A percentile compares a stretch with the other conserved stretches of the same genome.
phyloP scores from a whole-genome alignment of 164 flowering plant species.

The Protea cynaroides region DNA sequence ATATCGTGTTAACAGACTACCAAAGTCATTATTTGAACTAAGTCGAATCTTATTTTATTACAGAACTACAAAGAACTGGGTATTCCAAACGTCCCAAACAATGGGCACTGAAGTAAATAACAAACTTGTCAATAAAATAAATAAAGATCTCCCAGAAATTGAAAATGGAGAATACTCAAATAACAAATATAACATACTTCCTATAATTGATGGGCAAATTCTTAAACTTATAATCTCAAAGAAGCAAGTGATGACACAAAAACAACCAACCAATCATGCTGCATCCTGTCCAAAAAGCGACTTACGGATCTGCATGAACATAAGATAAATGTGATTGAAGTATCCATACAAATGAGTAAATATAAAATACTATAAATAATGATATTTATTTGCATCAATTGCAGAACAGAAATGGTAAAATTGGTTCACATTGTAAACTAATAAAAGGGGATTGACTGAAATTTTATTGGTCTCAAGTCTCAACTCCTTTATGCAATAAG shows the following conservation, averaged over 20 bases:
- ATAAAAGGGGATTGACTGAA: too few species aligned
- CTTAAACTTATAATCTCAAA: slow-evolving; percentile 3
- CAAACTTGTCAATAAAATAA: not conserved
- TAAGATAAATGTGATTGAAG: not conserved
- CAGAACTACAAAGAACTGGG: not conserved
- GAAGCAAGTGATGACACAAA: not conserved
- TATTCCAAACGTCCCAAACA: slow-evolving; percentile 4
- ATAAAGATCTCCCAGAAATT: not conserved
- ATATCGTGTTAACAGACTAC: too few species aligned
- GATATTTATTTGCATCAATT: too few species aligned
- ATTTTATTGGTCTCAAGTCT: not conserved
- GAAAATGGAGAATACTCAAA: slow-evolving; percentile 1
- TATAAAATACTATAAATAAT: not conserved
- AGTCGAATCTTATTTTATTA: too few species aligned
- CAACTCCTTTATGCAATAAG: too few species aligned
- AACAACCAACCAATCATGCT: slow-evolving; percentile 2
- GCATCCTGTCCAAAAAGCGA: slow-evolving; percentile 7
- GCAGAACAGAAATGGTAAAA: not conserved
- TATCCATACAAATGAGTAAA: not conserved
- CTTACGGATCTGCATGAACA: slow-evolving; percentile 13
- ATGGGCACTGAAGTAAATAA: not conserved
- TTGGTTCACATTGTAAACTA: too few species aligned
- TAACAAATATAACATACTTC: not conserved
- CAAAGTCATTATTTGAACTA: too few species aligned
- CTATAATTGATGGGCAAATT: not conserved